Base-by-base conservation (phyloP, 495 filamentous ascomycete species). In the Hyphodiscus hymeniophilus region DNA sequence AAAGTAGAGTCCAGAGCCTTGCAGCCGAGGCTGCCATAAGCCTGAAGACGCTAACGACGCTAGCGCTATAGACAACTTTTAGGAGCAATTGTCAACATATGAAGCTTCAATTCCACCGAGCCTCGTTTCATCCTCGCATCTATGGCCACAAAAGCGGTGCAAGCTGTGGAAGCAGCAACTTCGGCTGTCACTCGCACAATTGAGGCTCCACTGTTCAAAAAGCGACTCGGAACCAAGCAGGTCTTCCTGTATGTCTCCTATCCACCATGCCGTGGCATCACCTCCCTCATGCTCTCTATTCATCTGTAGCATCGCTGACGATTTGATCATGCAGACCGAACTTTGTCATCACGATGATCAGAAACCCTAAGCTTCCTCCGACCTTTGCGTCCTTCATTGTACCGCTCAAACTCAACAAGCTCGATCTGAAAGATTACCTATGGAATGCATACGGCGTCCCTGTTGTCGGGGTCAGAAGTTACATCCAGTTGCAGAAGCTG, bases 381-480 rank as follows among this genome's bases (percentile, higher is more conserved):
- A 84, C 77, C 65, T 85, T 81, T 57, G 90, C 88, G 38, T 77
- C 79, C 41, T 95, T 96, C 75, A 69, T 76, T 58, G 89, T 94
- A 35, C 89, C 89, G 13, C 75, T 95, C 58, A 79, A 75, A 51
- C 84, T 94, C 72, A 89, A 85, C 76, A 95, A 96, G 68, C 79
- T 94, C 55, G 89, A 95, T 65, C 64, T 95, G 21, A 82, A 85
- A 61, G 87, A 94, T 72, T 96, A 94, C 69, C 81, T 96, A 39
- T 76, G 77, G 57, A 72, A 88, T 59, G 73, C 65, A 16, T 95
- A 96, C 66, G 70, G 74, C 40, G 78, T 92, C 45, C 64, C 73
- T 39, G 76, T 79, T 30, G 60, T 77, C n/a, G 66, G 64, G 30
- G 76, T 96, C 48, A 82, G 89, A 23, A 88, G 84, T 50, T 94